Evolutionary conservation across 2,329 filamentous ascomycete genomes (phyloP), one percentile per base, ranked within the genome.

Genomic region (Macrophomina phaseolina): DNA sequence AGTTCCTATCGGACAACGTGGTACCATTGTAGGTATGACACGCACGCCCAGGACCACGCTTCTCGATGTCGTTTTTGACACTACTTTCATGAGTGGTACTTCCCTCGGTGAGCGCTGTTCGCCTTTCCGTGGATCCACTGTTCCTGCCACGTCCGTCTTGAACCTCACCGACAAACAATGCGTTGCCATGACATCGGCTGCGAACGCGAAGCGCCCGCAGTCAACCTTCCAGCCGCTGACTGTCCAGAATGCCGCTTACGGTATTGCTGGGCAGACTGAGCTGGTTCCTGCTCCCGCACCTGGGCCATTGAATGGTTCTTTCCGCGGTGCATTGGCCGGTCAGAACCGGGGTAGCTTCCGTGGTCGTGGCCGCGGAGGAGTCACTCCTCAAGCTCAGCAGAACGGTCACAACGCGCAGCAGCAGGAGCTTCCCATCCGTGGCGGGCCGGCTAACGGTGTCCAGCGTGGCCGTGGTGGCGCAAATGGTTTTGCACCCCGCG

Each of bases 21-120:
- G 96, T 73, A 98, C 95, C 1, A 92, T 99, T n/a, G 90, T 97
- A 66, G 95, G 95, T 42, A 91, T 97, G 75, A 97, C 93, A 68
- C 90, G 92, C 66, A 97, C 94, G 36, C 86, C 93, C 23, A 91
- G 92, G 66, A 90, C 90, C 32, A 87, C 92, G 55, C 85, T 97
- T 67, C 84, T 99, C 45, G 95, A 99, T 76, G 87, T 98, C 67
- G 90, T 99, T 7, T 99, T 97, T 80, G 96, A 99, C 77, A 87
- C 88, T 12, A 91, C 93, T 0, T 99, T 99, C 79, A 98, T 99
- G 94, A 97, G 93, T 75, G 95, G 95, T 69, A 97, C 94, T 1
- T 95, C 92, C 0, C 85, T 99, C 16, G 91, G 92, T 67, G 93
- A 94, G 66, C 90, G 95, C 67, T 97, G 94, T 76, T 93, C 93